Conservation (phyloP, 768 basidiomycete genomes). For the Sarcodon sp. region DNA sequence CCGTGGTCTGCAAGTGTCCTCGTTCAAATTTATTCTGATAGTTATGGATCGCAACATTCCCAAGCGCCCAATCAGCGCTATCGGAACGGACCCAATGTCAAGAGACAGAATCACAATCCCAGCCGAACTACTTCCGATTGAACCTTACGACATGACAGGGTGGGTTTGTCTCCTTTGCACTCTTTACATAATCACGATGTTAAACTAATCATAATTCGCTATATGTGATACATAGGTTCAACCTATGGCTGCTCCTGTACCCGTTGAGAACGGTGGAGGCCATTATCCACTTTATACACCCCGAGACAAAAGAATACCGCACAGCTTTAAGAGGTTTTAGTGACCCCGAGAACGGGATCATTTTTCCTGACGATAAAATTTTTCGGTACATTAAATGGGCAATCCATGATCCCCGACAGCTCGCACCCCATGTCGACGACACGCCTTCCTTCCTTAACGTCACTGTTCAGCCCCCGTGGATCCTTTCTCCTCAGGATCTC, state of each 20-base stretch:
- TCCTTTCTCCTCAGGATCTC: slow-evolving; percentile 19
- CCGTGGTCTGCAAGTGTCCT: neutral
- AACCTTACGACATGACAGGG: slow-evolving; percentile 16
- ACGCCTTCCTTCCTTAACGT: slow-evolving; percentile 12
- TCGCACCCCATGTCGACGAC: slow-evolving; percentile 5
- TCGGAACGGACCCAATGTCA: slow-evolving; percentile 20
- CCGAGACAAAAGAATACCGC: slow-evolving; percentile 14
- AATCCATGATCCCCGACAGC: slow-evolving; percentile 2
- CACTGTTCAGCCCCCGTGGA: slow-evolving; percentile 28
- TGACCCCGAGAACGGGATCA: neutral
- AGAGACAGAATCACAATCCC: slow-evolving; percentile 11
- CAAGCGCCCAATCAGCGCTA: slow-evolving; percentile 17
- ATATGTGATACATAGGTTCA: slow-evolving; percentile 19
- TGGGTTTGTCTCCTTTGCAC: slow-evolving; percentile 14
- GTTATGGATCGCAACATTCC: slow-evolving; percentile 29
- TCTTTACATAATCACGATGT: neutral
- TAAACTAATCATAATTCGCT: neutral
- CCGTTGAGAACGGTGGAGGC: slow-evolving; percentile 39
- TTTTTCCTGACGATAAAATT: slow-evolving; percentile 2
- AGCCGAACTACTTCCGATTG: slow-evolving; percentile 8
- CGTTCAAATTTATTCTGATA: slow-evolving; percentile 7
- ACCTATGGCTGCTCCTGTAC: slow-evolving; percentile 35
- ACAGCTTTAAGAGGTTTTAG: neutral
- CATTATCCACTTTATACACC: slow-evolving; percentile 20
- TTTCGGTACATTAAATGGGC: slow-evolving; percentile 6